Evolutionary conservation across 2,329 filamentous ascomycete genomes (phyloP).

Genomic region (Talaromyces piceae): DNA sequence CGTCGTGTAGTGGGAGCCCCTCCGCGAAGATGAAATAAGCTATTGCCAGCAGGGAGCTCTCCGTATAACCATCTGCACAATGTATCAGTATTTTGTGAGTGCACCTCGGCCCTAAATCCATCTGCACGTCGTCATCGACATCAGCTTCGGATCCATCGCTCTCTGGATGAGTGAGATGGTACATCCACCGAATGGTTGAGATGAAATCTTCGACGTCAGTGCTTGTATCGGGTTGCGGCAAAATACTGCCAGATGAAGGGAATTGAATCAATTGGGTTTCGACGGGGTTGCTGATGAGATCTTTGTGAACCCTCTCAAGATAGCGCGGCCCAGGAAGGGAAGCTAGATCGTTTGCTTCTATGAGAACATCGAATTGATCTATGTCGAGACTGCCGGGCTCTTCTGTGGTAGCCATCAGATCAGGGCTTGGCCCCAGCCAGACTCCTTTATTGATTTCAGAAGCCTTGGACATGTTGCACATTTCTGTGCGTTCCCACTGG

Average conservation of each 20-base stretch:
- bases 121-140: constrained; percentile 51
- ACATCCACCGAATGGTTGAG: constrained; percentile 84
- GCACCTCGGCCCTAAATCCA: constrained; percentile 35
- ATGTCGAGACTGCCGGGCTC: constrained; percentile 41
- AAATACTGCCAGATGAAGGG: constrained; percentile 86
- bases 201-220: constrained; percentile 76
- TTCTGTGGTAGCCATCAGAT: constrained; percentile 47
- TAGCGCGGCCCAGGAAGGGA: constrained; percentile 63
- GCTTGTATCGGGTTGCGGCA: constrained; percentile 76
- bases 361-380: constrained; percentile 67
- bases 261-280: constrained; percentile 60
- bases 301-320: constrained; percentile 56
- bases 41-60: constrained; percentile 79
- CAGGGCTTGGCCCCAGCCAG: constrained; percentile 81
- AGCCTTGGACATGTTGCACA: constrained; percentile 86
- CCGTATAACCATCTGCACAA: constrained; percentile 92
- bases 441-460: constrained; percentile 86
- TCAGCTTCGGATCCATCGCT: constrained; percentile 33
- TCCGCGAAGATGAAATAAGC: constrained; percentile 93
- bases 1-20: constrained; percentile 68
- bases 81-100: constrained; percentile 76
- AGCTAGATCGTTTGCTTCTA: constrained; percentile 83
- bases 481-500: constrained; percentile 80
- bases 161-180: constrained; percentile 65
- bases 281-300: constrained; percentile 38